A percentile compares a stretch with the other conserved stretches of the same genome.
These are phyloP conservation scores for Wickerhamomyces alni DNA, from an alignment of 805 yeast species.

Conservation along the genomic window DNA sequence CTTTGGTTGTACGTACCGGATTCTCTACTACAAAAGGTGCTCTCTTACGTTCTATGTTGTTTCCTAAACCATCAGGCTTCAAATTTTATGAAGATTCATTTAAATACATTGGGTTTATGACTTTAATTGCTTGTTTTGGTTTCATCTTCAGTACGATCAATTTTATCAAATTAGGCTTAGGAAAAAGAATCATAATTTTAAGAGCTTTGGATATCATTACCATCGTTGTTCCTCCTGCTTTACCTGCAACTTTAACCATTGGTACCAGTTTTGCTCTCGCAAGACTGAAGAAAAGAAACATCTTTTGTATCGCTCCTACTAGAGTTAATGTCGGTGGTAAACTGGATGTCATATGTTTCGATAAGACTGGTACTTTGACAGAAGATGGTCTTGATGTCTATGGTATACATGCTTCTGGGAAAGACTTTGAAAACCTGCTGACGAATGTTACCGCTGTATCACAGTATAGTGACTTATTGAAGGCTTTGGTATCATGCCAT, in stretches of 20 bases:
- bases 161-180: slow-evolving; percentile 72
- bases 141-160: slow-evolving; percentile 78
- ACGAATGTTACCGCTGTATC: slow-evolving; percentile 21
- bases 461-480: slow-evolving; percentile 26
- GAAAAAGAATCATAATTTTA: slow-evolving; percentile 62
- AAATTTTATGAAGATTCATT: slow-evolving; percentile 93
- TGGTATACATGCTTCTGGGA: slow-evolving; percentile 43
- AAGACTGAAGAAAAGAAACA: slow-evolving; percentile 58
- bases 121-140: slow-evolving; percentile 76
- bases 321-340: slow-evolving; percentile 96
- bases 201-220: slow-evolving; percentile 93
- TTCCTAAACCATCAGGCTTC: slow-evolving; percentile 92
- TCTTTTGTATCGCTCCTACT: slow-evolving; percentile 91
- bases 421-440: slow-evolving; percentile 23
- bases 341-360: slow-evolving; percentile 84
- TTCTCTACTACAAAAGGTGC: slow-evolving; percentile 96
- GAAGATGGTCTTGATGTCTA: slow-evolving; percentile 93
- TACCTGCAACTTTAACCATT: slow-evolving; percentile 94
- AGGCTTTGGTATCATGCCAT: slow-evolving; percentile 63
- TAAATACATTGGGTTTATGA: slow-evolving; percentile 93
- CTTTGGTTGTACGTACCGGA: slow-evolving; percentile 84
- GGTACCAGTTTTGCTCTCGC: slow-evolving; percentile 91
- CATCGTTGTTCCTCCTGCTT: slow-evolving; percentile 96
- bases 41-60: slow-evolving; percentile 87
- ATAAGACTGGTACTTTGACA: slow-evolving; percentile 95